phyloP scores from a whole-genome alignment of 1,284 basidiomycete genomes.

The Tylopilus sp. region DNA sequence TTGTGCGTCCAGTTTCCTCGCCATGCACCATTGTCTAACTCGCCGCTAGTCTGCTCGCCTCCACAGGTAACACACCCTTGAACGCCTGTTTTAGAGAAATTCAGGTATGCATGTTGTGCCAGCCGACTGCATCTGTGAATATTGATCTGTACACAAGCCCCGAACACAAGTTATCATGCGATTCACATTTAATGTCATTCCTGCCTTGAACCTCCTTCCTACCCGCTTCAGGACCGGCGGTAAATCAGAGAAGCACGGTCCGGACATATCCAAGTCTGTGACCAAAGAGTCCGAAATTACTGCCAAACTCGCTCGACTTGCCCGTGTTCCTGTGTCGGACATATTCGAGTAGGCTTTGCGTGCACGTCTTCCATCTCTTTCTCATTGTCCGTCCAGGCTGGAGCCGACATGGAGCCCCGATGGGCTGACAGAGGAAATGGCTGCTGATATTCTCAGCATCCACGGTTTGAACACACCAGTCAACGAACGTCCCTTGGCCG shows the following conservation, averaged over 20 bases:
- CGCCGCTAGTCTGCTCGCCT: conserved; percentile 39
- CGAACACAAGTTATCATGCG: conserved; percentile 31
- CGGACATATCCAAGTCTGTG: conserved; percentile 36
- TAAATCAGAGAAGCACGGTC: conserved; percentile 38
- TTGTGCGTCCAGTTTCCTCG: conserved; percentile 38
- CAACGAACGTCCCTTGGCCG: conserved; percentile 40
- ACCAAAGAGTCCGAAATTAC: conserved; percentile 35
- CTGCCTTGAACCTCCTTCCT: conserved; percentile 35
- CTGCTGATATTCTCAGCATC: conserved; percentile 27
- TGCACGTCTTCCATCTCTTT: background rate
- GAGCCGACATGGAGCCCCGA: conserved; percentile 37
- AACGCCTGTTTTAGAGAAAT: too few species aligned
- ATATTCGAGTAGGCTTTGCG: conserved; percentile 33
- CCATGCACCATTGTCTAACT: too few species aligned
- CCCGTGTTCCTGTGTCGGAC: conserved; percentile 32
- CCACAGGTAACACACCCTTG: conserved; percentile 44
- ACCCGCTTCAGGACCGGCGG: conserved; percentile 30
- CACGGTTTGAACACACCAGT: conserved; percentile 40
- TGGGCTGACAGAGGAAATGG: conserved; percentile 37
- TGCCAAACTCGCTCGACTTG: conserved; percentile 36
- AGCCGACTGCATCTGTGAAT: background rate
- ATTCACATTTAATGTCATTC: conserved; percentile 31
- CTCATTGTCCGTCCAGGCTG: conserved; percentile 30
- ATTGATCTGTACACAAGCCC: conserved; percentile 28
- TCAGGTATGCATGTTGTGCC: conserved; percentile 26